Evolutionary conservation across 208 protist genomes (phyloP), one percentile per base, ranked within the genome.

Genomic region (Acanthamoeba sp.): DNA sequence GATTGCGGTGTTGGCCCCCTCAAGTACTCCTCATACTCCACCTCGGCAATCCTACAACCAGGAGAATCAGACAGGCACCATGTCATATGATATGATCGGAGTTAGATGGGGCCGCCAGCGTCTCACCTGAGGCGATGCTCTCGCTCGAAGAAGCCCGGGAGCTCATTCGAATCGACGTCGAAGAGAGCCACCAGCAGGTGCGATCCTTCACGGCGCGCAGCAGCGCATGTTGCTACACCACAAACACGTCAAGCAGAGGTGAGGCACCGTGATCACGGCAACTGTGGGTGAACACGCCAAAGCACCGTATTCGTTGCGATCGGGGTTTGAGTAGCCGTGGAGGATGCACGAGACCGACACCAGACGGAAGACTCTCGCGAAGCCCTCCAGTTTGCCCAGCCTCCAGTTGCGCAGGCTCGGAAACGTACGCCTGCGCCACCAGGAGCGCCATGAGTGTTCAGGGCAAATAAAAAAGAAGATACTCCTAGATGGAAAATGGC

Each of bases 311-410:
- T 80, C 71, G 5, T 80, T 48, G 38, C 29, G 71, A 3, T 16
- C 22, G 38, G 71, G 71, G 71, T 80, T 80, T 0, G 71, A 42
- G 71, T 80, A 80, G 71, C 71, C 71, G 71, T 80, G 71, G 40
- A 80, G 71, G 22, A 80, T 80, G 71, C 38, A 48, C 1, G 71
- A 80, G 16, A 80, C 71, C 18, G 71, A 80, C 71, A 80, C 71
- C 71, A 80, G 71, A 5, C 71, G 71, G 29, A 80, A 80, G 27
- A 80, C 71, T 16, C 71, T 20, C 27, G 71, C 71, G 27, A 80
- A 80, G 32, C 71, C 71, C 29, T 16, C 71, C 9, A 80, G 36
- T 16, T 27, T 40, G 71, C 34, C 71, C 36, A 16, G 20, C 38
- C 71, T 40, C 20, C 20, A 80, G 38, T 48, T 40, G 38, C 40